Evolutionary conservation across 2,329 filamentous ascomycete species (phyloP).

Genomic region (Talaromyces funiculosus): DNA sequence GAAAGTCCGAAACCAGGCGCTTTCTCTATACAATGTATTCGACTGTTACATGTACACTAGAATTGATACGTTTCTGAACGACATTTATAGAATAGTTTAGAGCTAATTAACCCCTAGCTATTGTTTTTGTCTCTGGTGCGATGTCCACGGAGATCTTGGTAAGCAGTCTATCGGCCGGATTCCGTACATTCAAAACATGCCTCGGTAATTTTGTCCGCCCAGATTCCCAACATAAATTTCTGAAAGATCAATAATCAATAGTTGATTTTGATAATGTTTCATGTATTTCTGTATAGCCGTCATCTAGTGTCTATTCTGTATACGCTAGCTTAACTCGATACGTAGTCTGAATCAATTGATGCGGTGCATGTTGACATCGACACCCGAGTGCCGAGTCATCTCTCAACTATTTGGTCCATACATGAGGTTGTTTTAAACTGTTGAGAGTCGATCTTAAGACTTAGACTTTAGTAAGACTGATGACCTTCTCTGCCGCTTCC

Average conservation of each 20-base stretch:
- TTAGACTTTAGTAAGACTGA: constrained; percentile 46
- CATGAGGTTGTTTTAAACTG: not conserved
- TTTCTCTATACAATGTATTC: not conserved
- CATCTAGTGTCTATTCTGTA: not conserved
- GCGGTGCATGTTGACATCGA: not conserved
- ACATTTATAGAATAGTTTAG: not conserved
- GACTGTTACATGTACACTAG: not conserved
- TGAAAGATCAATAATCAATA: not conserved
- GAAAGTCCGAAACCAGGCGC: not conserved
- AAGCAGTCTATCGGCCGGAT: not conserved
- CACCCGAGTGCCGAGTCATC: not conserved
- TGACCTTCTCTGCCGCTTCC: constrained; percentile 62
- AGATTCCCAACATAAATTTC: not conserved
- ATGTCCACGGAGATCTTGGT: not conserved
- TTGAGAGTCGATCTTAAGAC: not conserved
- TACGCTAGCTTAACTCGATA: not conserved
- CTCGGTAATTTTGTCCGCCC: not conserved
- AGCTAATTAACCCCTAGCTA: not conserved
- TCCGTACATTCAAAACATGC: not conserved
- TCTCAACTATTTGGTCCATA: not conserved
- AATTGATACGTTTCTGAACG: too few species aligned
- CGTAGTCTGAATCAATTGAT: not conserved
- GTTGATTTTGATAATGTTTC: not conserved
- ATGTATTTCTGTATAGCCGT: not conserved
- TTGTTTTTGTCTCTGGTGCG: not conserved